phyloP scores from a whole-genome alignment of 257 asterid genomes.

The Penstemon davidsonii region DNA sequence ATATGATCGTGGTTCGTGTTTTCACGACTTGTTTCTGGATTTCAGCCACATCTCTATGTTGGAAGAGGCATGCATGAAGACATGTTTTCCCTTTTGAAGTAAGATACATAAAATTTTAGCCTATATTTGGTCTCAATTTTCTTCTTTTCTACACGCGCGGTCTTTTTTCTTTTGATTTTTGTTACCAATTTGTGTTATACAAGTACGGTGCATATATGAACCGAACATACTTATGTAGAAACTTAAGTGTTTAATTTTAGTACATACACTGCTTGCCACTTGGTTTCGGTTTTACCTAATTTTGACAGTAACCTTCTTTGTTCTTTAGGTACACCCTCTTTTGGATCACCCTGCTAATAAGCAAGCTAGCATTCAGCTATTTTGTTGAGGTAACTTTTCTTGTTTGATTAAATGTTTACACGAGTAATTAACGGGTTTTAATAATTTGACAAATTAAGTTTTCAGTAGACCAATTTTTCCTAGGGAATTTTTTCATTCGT shows the following conservation, averaged over 20 bases:
- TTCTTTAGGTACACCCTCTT: constrained; percentile 78
- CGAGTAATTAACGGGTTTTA: too few relatives aligned
- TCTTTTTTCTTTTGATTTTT: constrained; percentile 9
- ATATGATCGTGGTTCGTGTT: constrained; percentile 21
- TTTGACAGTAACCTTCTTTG: constrained; percentile 22
- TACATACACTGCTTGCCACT: not conserved
- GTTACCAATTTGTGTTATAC: constrained; percentile 15
- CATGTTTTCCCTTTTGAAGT: constrained; percentile 84
- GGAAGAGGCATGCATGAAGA: constrained; percentile 99
- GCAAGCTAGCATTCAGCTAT: constrained; percentile 98
- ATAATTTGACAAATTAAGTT: too few relatives aligned
- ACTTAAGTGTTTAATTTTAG: constrained; percentile 3
- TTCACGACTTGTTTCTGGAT: constrained; percentile 26
- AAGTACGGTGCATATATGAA: constrained; percentile 6
- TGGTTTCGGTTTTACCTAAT: constrained; percentile 12
- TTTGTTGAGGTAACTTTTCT: constrained; percentile 80
- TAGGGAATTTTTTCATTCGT: too few relatives aligned
- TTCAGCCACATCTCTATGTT: constrained; percentile 89
- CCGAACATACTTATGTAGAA: not conserved
- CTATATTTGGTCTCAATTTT: constrained; percentile 3
- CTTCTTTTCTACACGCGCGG: not conserved
- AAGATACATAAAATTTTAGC: constrained; percentile 39
- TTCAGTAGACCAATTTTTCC: too few relatives aligned
- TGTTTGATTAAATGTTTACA: constrained; percentile 1
- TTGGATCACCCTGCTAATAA: constrained; percentile 84